Evolutionary conservation across 345 rosid species (phyloP), one percentile per base, ranked within the genome.

Genomic region (Atalantia buxifolia): DNA sequence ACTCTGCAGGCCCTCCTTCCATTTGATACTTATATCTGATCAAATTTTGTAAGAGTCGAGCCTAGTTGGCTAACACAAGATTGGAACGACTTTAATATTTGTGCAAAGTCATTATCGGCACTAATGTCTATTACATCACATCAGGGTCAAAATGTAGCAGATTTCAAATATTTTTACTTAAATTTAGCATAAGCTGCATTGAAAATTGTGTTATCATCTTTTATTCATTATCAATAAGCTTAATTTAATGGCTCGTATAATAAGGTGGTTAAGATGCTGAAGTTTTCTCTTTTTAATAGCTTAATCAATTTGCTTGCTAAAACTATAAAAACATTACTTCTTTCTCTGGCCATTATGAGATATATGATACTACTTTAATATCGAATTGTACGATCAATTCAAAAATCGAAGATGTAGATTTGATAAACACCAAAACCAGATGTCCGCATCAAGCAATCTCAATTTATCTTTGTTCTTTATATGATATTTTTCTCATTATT

Each of bases 401-500:
- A 14, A 50, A 14, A 50, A 69, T 55, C 22, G 19, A 25, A 69
- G 66, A 78, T 36, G 40, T 35, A 33, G 60, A 30, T 45, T 63
- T 27, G 31, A 38, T 50, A 53, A 69, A 66, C 33, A 63, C 67
- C 56, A 78, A 76, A 78, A 67, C 78, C 35, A 66, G 6, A 71
- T 57, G 81, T 79, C 79, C 42, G 64, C 81, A 77, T 65, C 83
- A 85, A 73, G 78, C 81, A 72, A 83, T 55, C 78, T 87, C 75
- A 55, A 7, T 64, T 57, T 35, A 9, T 57, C 1, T 36, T 28
- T 60, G 76, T 70, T 59, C 55, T 50, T 55, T 57, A n/a, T 50
- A 68, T 50, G 45, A 10, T 7, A 13, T 56, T 83, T 28, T 9
- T 64, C 70, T 50, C 14, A 62, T 74, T 75, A 70, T 50, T 73